Base-by-base conservation (phyloP, 169 alveolate genomes). In the Cryptosporidium bovis region DNA sequence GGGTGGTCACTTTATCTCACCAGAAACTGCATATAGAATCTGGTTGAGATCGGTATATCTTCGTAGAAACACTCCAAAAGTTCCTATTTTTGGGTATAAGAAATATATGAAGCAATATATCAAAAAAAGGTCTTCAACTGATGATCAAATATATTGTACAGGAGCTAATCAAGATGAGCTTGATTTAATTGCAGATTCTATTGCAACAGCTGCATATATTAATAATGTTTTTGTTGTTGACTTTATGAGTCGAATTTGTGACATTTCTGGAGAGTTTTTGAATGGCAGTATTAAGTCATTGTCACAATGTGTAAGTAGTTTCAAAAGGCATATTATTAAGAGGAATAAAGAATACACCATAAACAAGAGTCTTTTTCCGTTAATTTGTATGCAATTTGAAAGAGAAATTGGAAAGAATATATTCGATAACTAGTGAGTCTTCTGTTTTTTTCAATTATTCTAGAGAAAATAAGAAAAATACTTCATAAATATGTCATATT, bases 1-100 rank as follows among this genome's bases (percentile, higher is more conserved):
- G 87, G 87, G 58, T 60, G 71, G 71, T n/a, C 87, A 77, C 24
- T 77, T 77, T 77, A 60, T 77, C 15, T 40, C 64, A 3, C 77
- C 87, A 58, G 29, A 46, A 40, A 60, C 71, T 18, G 87, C 87
- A 60, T 77, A 60, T 36, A 77, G 71, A 77, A 77, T 77, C 15
- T 77, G 87, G 87, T 29, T 77, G 18, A 56, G 87, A 56, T 77
- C 87, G 6, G 60, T 44, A 60, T 77, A 24, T 60, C 51, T 77
- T 3, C 62, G 87, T 0, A 12, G 87, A 34, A 40, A 77, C 20
- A 44, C 71, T 18, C 87, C 69, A 2, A 40, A 77, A 31, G 36
- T 16, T 77, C 56, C 71, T 31, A 44, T 60, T 5, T 3, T 62
- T 20, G 66, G 66, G 10, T 77, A 77, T 77, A 60, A 46, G 36